Evolutionary conservation across 2,329 filamentous ascomycete genomes (phyloP), one percentile per base, ranked within the genome.

Genomic region (Pyricularia pennisetigena): DNA sequence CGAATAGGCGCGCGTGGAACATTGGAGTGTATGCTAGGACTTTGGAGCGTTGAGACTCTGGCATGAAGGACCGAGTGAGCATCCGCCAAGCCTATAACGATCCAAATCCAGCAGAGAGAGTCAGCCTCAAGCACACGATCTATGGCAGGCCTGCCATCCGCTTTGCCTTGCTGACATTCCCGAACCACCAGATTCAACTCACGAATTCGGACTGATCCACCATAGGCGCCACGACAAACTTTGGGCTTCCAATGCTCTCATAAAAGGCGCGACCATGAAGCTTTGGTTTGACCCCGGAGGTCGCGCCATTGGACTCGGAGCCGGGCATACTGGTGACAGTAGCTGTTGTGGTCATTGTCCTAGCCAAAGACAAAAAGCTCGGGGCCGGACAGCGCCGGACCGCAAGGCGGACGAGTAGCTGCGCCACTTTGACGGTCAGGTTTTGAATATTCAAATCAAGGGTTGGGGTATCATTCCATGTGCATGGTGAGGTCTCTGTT

Each of bases 161-260:
- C 41, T 49, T 20, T 49, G 16, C 20, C 41, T 49, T n/a, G 41
- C 16, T n/a, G n/a, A 20, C 16, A 4, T n/a, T 49, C 16, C 41
- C 4, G 41, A 2, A 49, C 41, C 20, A n/a, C 16, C 16, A 49
- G 16, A 4, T 10, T 49, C 28, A 64, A 82, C 90, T 72, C 82
- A 97, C 94, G 82, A 98, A 97, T 82, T 99, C 95, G 35, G 93
- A 97, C 78, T 97, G 92, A 76, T 99, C 94, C 26, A 99, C 95
- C 95, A 99, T 99, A 49, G 95, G 95, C 41, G 95, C 95, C 68
- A 99, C 85, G 32, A 99, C 87, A 72, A 91, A 89, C 79, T 92
- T 97, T 1, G 95, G 95, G 70, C 90, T 94, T 26, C 95, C 95
- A 70, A 99, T 90, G 76, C 92, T 97, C 81, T 97, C 89, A 76